Evolutionary conservation across 1,284 basidiomycete species (phyloP), one percentile per base, ranked within the genome.

Genomic region (Agroathelia rolfsii): DNA sequence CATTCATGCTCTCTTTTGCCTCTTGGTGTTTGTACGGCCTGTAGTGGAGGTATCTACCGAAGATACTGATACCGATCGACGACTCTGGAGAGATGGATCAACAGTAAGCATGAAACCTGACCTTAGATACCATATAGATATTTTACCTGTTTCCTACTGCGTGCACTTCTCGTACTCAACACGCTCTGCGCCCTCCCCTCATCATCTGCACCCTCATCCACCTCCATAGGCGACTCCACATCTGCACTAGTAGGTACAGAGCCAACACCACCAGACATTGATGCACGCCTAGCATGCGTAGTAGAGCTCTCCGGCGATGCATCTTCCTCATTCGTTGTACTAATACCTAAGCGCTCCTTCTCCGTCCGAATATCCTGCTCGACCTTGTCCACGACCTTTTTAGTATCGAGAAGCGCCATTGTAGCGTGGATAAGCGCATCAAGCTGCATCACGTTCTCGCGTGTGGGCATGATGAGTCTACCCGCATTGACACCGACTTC

Each of bases 381-480:
- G 6, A 82, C 71, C 46, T 80, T 75, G 52, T 95, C 90, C 14
- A 86, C 72, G n/a, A 77, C 64, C 45, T 84, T 81, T 64, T 94
- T 95, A 42, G 79, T 79, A 44, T 96, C 90, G 10, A 93, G 66
- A 44, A 95, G 57, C 11, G 72, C 63, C 3, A 68, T 67, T 0
- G 85, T 73, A 1, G 84, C 75, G 4, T 77, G 73, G 18, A 93
- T 51, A 10, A 95, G 56, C 4, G 64, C 61, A 41, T 93, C 88
- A 21, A 89, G 64, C 41, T 71, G 72, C 31, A 70, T 64, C 33
- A 80, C 64, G 43, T 88, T 94, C 17, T 77, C 73, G 20, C 75
- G 68, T 2, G 92, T 94, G 10, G 92, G 90, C 88, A 95, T 94
- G 42, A 93, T 82, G 32, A 95, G 68, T 9, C 82, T 72, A 11